phyloP scores from a whole-genome alignment of 164 flowering plant species.

The Umbellularia californica region DNA sequence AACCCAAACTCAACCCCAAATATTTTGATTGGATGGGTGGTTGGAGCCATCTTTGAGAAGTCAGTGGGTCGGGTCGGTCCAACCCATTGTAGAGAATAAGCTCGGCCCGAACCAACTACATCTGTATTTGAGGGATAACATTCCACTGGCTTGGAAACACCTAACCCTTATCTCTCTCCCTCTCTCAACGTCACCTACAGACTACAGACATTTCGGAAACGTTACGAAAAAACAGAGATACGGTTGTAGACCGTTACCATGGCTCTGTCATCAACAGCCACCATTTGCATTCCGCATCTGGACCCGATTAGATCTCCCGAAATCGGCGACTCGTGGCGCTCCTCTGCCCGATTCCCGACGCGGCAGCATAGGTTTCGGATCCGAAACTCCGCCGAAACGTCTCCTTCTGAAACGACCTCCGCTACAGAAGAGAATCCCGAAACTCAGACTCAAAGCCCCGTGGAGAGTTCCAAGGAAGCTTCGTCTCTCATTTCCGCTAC shows the following conservation, averaged over 20 bases:
- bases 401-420: slow-evolving; percentile 21
- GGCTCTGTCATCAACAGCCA: slow-evolving; percentile 8
- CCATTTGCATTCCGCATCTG: background rate
- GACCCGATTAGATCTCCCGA: background rate
- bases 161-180: background rate
- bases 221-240: background rate
- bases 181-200: background rate
- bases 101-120: too few relatives aligned
- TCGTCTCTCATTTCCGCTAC: slow-evolving; percentile 66
- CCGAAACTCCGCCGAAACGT: slow-evolving; percentile 21
- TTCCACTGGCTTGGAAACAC: slow-evolving; percentile 4
- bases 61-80: too few relatives aligned
- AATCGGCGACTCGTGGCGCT: background rate
- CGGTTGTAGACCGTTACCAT: background rate
- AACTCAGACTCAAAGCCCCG: slow-evolving; percentile 13
- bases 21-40: too few relatives aligned
- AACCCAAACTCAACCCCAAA: too few relatives aligned
- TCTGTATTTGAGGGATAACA: background rate
- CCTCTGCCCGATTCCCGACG: background rate
- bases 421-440: slow-evolving; percentile 16
- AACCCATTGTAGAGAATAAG: too few relatives aligned
- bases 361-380: background rate
- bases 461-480: slow-evolving; percentile 39
- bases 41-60: too few relatives aligned
- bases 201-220: background rate